A percentile compares a stretch with the other conserved stretches of the same genome.
Evolutionary conservation across 1,139 yeast genomes (phyloP).

Genomic region (Arxiozyma heterogenica): DNA sequence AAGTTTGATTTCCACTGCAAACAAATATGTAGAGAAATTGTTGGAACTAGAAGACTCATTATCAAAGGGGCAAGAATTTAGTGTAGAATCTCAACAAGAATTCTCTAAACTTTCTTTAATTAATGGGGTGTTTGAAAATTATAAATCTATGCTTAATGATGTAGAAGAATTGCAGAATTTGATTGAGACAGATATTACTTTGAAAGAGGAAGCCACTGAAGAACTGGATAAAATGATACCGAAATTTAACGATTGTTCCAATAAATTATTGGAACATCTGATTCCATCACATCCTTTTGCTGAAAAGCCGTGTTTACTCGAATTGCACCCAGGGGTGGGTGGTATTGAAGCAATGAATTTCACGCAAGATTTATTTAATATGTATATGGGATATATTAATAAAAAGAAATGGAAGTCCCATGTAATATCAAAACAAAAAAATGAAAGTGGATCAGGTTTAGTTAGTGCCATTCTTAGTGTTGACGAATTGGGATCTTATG

Average conservation of each 20-base stretch:
- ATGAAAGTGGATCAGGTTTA: slow-evolving; percentile 51
- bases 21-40: slow-evolving; percentile 43
- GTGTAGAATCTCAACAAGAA: slow-evolving; percentile 46
- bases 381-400: slow-evolving; percentile 72
- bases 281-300: slow-evolving; percentile 73
- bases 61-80: slow-evolving; percentile 41
- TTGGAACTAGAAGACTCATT: slow-evolving; percentile 40
- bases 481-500: slow-evolving; percentile 70
- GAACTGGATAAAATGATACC: slow-evolving; percentile 31
- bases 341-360: slow-evolving; percentile 90
- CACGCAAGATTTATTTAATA: slow-evolving; percentile 64
- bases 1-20: slow-evolving; percentile 53
- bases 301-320: slow-evolving; percentile 71
- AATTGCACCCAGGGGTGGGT: slow-evolving; percentile 91
- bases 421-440: slow-evolving; percentile 50
- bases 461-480: slow-evolving; percentile 71
- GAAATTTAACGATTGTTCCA: slow-evolving; percentile 30
- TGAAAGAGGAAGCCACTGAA: slow-evolving; percentile 32
- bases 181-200: slow-evolving; percentile 28
- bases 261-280: slow-evolving; percentile 45
- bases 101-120: slow-evolving; percentile 49
- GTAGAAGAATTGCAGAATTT: slow-evolving; percentile 35
- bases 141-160: slow-evolving; percentile 32
- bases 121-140: slow-evolving; percentile 44
- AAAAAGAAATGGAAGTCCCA: slow-evolving; percentile 57